phyloP scores from a whole-genome alignment of 2,329 filamentous ascomycete species.

The Juglanconis juglandina region DNA sequence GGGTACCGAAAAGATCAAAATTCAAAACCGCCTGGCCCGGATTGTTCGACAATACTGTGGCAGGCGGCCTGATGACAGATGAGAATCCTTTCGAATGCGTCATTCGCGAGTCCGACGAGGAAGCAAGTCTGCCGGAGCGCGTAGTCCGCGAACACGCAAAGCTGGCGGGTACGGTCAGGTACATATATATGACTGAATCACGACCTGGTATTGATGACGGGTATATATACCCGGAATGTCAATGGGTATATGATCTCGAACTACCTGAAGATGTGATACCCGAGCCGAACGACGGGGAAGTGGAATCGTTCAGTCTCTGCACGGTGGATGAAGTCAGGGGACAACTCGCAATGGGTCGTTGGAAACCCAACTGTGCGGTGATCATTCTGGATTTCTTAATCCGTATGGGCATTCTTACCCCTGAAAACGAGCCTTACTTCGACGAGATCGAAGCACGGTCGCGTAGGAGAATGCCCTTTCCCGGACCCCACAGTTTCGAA shows the following conservation, averaged over 20 bases:
- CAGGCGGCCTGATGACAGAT: conserved; percentile 73
- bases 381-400: conserved; percentile 88
- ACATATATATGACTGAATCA: conserved; percentile 75
- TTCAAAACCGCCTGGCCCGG: conserved; percentile 83
- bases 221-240: conserved; percentile 82
- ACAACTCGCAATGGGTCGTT: conserved; percentile 68
- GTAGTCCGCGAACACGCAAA: conserved; percentile 61
- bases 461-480: conserved; percentile 79
- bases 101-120: conserved; percentile 82
- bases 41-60: conserved; percentile 95
- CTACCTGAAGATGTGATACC: conserved; percentile 66
- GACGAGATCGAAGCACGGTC: conserved; percentile 71
- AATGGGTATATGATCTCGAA: conserved; percentile 89
- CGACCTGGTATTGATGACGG: conserved; percentile 76
- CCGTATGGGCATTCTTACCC: conserved; percentile 74
- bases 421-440: conserved; percentile 74
- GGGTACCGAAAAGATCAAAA: conserved; percentile 74
- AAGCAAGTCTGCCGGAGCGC: conserved; percentile 73
- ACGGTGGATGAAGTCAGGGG: conserved; percentile 71
- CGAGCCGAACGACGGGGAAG: conserved; percentile 81
- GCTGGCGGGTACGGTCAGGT: conserved; percentile 70
- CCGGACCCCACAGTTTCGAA: conserved; percentile 53
- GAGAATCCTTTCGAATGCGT: conserved; percentile 79
- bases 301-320: conserved; percentile 78
- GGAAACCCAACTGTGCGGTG: conserved; percentile 89